These are phyloP conservation scores for Xylariaceae sp. DNA, from an alignment of 2,329 filamentous ascomycete species.

Conservation along the genomic window DNA sequence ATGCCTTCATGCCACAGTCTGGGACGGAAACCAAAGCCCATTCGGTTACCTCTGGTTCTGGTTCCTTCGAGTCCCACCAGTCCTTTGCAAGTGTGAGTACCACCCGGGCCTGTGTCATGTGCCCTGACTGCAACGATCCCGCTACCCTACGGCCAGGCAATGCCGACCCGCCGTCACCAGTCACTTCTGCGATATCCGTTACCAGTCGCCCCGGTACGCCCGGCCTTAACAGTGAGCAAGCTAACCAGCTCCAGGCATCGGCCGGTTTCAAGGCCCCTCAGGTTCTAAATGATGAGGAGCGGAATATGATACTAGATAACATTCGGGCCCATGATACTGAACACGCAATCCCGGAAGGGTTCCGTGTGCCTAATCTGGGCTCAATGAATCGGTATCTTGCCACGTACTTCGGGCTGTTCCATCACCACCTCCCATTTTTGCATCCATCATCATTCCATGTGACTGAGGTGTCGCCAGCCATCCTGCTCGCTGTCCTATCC, in stretches of 20 bases:
- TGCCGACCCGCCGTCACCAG: constrained; percentile 64
- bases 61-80: constrained; percentile 62
- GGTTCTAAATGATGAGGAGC: constrained; percentile 77
- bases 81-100: constrained; percentile 56
- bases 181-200: constrained; percentile 53
- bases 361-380: constrained; percentile 74
- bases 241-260: constrained; percentile 65
- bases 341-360: constrained; percentile 77
- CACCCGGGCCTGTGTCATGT: constrained; percentile 49
- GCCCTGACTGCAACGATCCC: constrained; percentile 55
- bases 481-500: constrained; percentile 84
- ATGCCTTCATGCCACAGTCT: constrained; percentile 71
- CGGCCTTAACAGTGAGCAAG: constrained; percentile 51
- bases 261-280: constrained; percentile 69
- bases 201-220: constrained; percentile 7
- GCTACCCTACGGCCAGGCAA: constrained; percentile 65
- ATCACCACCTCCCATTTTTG: constrained; percentile 92
- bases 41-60: constrained; percentile 61
- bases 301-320: constrained; percentile 77
- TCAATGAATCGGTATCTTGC: constrained; percentile 88
- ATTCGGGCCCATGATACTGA: constrained; percentile 77
- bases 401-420: constrained; percentile 95
- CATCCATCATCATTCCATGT: constrained; percentile 88
- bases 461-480: constrained; percentile 69
- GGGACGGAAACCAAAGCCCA: constrained; percentile 69